These are phyloP conservation scores for Apiosordaria backusii DNA, from an alignment of 495 filamentous ascomycete species.

Conservation along the genomic window DNA sequence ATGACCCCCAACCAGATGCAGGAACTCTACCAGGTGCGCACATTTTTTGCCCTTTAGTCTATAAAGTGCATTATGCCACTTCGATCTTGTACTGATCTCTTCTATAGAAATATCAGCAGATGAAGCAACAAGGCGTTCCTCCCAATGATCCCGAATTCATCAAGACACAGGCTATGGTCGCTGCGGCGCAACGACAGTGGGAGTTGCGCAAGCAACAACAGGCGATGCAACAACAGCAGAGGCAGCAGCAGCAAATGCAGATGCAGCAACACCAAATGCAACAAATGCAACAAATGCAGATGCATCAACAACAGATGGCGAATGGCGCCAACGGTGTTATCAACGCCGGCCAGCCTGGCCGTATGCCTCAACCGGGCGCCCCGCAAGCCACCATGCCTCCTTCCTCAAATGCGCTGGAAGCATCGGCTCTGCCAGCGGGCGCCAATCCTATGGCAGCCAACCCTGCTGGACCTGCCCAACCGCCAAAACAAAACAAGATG, in stretches of 20 bases:
- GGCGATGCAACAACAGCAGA: conserved; percentile 6
- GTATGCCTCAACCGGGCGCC: conserved; percentile 31
- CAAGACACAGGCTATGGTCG: conserved; percentile 65
- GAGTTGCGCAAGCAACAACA: conserved; percentile 45
- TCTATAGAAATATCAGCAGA: conserved; percentile 70
- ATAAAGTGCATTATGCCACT: background rate
- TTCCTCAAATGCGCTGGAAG: conserved; percentile 27
- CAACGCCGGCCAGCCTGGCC: conserved; percentile 42
- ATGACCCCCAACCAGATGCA: conserved; percentile 59
- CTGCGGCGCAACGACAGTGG: conserved; percentile 61
- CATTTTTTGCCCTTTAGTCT: background rate
- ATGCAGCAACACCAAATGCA: conserved; percentile 37
- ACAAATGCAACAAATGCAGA: conserved; percentile 43
- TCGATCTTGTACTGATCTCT: conserved; percentile 10
- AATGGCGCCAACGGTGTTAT: conserved; percentile 44
- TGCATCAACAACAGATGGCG: conserved; percentile 39
- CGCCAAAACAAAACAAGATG: conserved; percentile 15
- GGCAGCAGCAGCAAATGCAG: conserved; percentile 39
- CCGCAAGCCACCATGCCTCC: conserved; percentile 34
- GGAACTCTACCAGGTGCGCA: conserved; percentile 56
- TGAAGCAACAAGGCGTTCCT: conserved; percentile 72
- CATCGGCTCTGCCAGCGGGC: conserved; percentile 35
- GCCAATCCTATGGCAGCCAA: conserved; percentile 42
- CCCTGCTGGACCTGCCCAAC: conserved; percentile 11
- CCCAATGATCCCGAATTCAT: conserved; percentile 75